Base-by-base conservation (phyloP, 129 eudicot species). In the Artemisia argyi region DNA sequence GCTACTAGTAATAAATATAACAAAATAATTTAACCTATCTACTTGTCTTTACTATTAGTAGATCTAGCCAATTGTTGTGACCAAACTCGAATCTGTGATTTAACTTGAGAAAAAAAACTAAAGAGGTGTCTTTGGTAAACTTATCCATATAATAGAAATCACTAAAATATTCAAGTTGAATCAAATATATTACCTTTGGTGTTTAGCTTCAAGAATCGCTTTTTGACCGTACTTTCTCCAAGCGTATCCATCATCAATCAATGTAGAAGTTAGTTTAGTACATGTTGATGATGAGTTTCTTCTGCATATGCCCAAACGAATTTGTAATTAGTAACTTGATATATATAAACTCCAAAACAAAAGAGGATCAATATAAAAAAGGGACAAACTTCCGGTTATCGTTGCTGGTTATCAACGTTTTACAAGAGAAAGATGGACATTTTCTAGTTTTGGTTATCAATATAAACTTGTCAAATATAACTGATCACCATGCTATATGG, bases 161-260 rank as follows among this genome's bases (percentile, higher is more conserved):
- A 28, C 39, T 56, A 58, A 18, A 51, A 42, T 16, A 66, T n/a
- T 55, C 17, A 30, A 35, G 3, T 42, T 9, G 4, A 65, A 46
- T 18, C 26, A 57, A n/a, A 55, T 7, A 19, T 47, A 15, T 71
- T 48, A 88, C 95, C 90, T 88, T 48, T 88, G 88, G 57, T 87
- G 55, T 18, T 65, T 85, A 8, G 88, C 35, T 47, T 85, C 71
- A 39, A 72, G 94, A 70, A 90, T 90, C 8, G 12, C 26, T 56
- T 90, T 90, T 64, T 90, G 97, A 8, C 94, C 97, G 72, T 90
- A 90, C 28, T 90, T 90, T 66, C 97, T 87, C 97, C 97, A 90
- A 15, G 87, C 94, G 74, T 83, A 67, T 5, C 88, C 94, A 72
- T 90, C 97, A 2, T 83, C 91, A 12, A 70, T 60, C 69, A 68